phyloP scores from a whole-genome alignment of 2,329 filamentous ascomycete genomes.

The Trichothecium roseum region DNA sequence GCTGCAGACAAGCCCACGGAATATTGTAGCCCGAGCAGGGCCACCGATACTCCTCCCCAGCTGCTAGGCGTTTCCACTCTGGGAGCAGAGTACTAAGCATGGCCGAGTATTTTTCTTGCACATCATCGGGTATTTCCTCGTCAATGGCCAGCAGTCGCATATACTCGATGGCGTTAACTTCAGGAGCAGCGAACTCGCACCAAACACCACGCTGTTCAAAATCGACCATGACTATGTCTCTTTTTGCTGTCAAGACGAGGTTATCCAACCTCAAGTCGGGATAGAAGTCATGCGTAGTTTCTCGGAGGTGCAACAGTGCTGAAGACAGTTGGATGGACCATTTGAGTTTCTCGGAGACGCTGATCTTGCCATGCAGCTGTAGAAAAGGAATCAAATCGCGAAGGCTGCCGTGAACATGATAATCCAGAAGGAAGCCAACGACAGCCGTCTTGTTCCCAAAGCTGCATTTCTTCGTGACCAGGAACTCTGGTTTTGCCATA shows the following conservation, averaged over 20 bases:
- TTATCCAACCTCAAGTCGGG: conserved; percentile 52
- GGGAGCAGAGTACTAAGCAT: conserved; percentile 34
- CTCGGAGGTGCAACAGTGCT: conserved; percentile 39
- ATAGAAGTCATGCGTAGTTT: conserved; percentile 37
- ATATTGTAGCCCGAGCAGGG: conserved; percentile 42
- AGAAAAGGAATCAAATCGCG: conserved; percentile 44
- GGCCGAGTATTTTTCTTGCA: conserved; percentile 28
- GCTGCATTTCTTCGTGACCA: conserved; percentile 44
- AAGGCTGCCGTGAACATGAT: conserved; percentile 42
- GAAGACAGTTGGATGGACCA: conserved; percentile 44
- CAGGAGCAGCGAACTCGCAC: conserved; percentile 51
- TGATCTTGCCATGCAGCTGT: conserved; percentile 32
- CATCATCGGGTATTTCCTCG: conserved; percentile 28
- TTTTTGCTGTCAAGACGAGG: conserved; percentile 37
- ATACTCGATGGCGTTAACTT: conserved; percentile 50
- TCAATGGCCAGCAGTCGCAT: conserved; percentile 41
- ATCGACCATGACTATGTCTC: conserved; percentile 45
- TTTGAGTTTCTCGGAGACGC: conserved; percentile 32
- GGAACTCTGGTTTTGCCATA: conserved; percentile 37
- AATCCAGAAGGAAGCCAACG: conserved; percentile 46
- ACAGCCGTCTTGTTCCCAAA: conserved; percentile 47
- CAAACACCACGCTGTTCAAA: conserved; percentile 54
- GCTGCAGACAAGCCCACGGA: conserved; percentile 42
- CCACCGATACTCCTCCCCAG: conserved; percentile 35
- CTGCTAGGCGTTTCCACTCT: conserved; percentile 29